Evolutionary conservation across 148 eudicot genomes (phyloP).

Genomic region (Persicaria maculosa): DNA sequence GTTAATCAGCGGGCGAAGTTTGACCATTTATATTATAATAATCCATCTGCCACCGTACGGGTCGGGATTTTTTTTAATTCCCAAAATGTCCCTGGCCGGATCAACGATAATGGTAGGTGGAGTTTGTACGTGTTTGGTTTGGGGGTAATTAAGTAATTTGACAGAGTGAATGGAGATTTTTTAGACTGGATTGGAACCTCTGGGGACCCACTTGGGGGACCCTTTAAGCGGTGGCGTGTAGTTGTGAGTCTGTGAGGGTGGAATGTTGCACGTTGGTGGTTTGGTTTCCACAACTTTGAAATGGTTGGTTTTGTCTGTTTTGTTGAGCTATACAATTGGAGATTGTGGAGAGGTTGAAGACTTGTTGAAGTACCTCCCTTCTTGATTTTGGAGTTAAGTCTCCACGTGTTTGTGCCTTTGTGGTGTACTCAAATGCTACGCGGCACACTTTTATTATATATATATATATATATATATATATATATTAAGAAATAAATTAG

Average conservation of each 20-base stretch:
- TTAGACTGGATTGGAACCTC: neutral
- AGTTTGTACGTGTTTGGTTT: neutral
- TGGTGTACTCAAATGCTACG: no score
- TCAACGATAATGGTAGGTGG: neutral
- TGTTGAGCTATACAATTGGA: no score
- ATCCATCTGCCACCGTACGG: neutral
- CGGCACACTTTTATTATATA: no score
- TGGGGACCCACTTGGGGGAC: neutral
- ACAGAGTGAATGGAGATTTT: neutral
- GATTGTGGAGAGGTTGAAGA: no score
- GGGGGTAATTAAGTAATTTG: neutral
- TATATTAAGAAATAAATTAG: no score
- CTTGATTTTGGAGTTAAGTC: no score
- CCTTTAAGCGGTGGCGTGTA: neutral
- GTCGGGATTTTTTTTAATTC: neutral
- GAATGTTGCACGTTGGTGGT: slow-evolving; percentile 3
- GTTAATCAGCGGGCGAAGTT: no score
- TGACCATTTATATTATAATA: no score
- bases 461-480: no score
- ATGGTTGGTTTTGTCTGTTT: neutral
- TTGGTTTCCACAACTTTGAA: neutral
- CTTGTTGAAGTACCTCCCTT: no score
- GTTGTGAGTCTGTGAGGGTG: neutral
- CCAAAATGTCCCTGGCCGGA: neutral
- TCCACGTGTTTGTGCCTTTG: no score